Conservation (phyloP, 148 eudicot genomes). For the Selenicereus undatus region DNA sequence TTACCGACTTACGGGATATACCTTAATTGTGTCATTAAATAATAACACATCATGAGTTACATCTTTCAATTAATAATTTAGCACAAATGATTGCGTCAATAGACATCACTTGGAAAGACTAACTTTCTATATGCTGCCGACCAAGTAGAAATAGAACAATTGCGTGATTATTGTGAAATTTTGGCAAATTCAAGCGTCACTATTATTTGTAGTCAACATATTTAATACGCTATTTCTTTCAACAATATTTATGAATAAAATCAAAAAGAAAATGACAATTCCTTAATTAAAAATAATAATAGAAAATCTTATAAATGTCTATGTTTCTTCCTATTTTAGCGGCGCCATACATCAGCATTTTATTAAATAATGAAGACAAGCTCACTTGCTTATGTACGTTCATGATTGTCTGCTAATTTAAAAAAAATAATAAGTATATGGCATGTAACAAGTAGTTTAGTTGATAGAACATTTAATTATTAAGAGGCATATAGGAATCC, state of each 20-base stretch:
- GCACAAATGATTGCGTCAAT: background rate
- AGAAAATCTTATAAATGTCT: background rate
- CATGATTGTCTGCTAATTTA: background rate
- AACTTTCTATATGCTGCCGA: background rate
- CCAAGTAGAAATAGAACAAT: background rate
- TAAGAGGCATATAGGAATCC: too few species aligned
- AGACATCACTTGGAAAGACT: background rate
- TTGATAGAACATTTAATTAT: too few species aligned
- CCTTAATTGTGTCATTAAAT: too few species aligned
- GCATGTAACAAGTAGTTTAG: too few species aligned
- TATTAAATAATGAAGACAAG: background rate
- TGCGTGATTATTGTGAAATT: background rate
- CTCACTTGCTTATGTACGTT: background rate
- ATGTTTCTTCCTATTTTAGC: background rate
- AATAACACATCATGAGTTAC: background rate
- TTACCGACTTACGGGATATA: too few species aligned
- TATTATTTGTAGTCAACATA: background rate
- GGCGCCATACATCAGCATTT: background rate
- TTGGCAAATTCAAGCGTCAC: background rate
- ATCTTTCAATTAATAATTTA: background rate
- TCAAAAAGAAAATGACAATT: background rate
- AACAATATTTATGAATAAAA: background rate
- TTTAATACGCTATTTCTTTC: background rate
- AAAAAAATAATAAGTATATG: too few species aligned
- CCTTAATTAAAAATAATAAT: background rate